These are phyloP conservation scores for Phalaenopsis hybrid DNA, from an alignment of 116 monocot species.

Conservation along the genomic window DNA sequence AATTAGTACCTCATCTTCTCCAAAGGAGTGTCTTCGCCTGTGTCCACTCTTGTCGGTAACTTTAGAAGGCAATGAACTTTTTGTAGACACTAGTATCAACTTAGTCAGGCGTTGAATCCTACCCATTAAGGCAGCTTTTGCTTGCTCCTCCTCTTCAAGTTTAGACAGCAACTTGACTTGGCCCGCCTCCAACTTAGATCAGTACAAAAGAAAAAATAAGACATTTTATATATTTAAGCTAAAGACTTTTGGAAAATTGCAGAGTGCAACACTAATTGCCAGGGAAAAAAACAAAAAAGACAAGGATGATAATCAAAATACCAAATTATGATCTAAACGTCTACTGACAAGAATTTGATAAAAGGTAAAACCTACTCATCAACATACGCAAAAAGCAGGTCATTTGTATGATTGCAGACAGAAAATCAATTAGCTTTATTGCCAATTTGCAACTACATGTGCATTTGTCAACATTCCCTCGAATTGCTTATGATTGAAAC, in stretches of 20 bases:
- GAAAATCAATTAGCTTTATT: not conserved
- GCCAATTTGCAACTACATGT: not conserved
- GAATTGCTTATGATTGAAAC: not conserved
- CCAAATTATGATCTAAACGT: not conserved
- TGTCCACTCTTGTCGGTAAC: conserved; percentile 44
- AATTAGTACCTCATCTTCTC: conserved; percentile 85
- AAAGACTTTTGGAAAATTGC: not conserved
- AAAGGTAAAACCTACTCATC: not conserved
- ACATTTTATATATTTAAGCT: not conserved
- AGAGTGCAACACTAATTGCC: not conserved
- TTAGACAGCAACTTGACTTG: conserved; percentile 93
- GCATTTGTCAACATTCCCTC: not conserved
- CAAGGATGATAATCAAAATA: not conserved
- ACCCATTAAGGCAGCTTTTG: conserved; percentile 94
- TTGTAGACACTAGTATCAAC: conserved; percentile 93
- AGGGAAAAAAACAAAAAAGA: not conserved
- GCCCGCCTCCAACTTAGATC: conserved; percentile 87
- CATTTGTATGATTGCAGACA: not conserved
- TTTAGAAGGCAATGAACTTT: conserved; percentile 60
- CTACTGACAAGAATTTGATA: not conserved
- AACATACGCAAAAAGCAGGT: not conserved
- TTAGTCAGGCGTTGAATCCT: conserved; percentile 92
- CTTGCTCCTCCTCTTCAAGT: conserved; percentile 95
- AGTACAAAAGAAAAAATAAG: not conserved
- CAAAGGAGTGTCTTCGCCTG: conserved; percentile 83